phyloP scores from a whole-genome alignment of 768 basidiomycete species.

The Lentinula raphanica region DNA sequence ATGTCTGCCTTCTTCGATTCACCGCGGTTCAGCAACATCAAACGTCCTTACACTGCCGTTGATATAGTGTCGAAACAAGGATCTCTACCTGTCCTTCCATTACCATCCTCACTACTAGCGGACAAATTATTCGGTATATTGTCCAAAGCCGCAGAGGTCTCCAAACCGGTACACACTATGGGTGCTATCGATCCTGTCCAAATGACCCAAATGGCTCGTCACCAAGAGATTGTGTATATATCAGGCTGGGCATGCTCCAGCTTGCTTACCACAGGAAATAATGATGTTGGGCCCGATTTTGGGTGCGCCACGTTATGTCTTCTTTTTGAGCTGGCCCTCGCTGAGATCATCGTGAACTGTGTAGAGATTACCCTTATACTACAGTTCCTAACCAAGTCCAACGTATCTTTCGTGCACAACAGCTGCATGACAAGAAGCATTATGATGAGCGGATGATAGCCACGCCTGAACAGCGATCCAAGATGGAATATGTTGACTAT shows the following conservation, averaged over 20 bases:
- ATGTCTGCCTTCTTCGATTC: slow-evolving; percentile 70
- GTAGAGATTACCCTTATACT: slow-evolving; percentile 90
- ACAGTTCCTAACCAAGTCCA: slow-evolving; percentile 96
- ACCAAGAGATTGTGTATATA: slow-evolving; percentile 87
- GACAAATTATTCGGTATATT: slow-evolving; percentile 79
- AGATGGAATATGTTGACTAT: slow-evolving; percentile 81
- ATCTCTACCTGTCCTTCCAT: slow-evolving; percentile 70
- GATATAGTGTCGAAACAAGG: slow-evolving; percentile 89
- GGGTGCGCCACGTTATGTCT: slow-evolving; percentile 50
- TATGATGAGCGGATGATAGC: slow-evolving; percentile 78
- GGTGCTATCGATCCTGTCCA: slow-evolving; percentile 92
- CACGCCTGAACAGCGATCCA: slow-evolving; percentile 56
- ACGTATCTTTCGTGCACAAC: slow-evolving; percentile 85
- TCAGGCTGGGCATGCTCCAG: slow-evolving; percentile 90
- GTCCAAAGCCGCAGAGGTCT: slow-evolving; percentile 52
- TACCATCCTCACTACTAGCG: slow-evolving; percentile 73
- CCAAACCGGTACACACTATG: slow-evolving; percentile 81
- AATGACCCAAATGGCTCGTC: slow-evolving; percentile 89
- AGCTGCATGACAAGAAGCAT: slow-evolving; percentile 89
- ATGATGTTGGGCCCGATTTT: slow-evolving; percentile 89
- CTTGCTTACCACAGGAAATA: slow-evolving; percentile 82
- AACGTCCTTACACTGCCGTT: slow-evolving; percentile 75
- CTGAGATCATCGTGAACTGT: background rate
- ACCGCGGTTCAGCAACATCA: slow-evolving; percentile 68
- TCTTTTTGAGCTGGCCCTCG: background rate